Conservation (phyloP, 208 protist genomes). For the Acanthamoeba royreba region DNA sequence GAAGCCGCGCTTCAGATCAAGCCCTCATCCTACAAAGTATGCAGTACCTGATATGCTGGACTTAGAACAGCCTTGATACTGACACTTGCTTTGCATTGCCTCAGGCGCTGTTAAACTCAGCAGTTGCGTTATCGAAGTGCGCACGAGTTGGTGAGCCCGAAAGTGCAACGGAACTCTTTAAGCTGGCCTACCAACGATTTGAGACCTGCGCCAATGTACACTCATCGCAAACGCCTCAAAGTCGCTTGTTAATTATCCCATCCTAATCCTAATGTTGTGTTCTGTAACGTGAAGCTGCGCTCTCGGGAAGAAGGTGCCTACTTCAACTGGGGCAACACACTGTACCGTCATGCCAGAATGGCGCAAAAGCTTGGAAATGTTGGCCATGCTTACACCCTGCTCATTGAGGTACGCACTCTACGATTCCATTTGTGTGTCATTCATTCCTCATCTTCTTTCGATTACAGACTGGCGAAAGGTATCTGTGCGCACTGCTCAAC, state of each 20-base stretch:
- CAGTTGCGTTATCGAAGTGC: not conserved
- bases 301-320: not conserved
- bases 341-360: not conserved
- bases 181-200: not conserved
- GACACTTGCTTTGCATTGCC: not conserved
- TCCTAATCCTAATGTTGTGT: too few species aligned
- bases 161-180: not conserved
- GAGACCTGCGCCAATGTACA: not conserved
- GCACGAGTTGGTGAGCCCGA: not conserved
- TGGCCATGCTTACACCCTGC: not conserved
- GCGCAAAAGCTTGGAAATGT: not conserved
- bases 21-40: conserved; percentile 34
- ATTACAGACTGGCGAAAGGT: not conserved
- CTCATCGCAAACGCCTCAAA: not conserved
- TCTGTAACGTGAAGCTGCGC: not conserved
- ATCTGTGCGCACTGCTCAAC: not conserved
- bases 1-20: not conserved
- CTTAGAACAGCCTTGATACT: too few species aligned
- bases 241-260: too few species aligned
- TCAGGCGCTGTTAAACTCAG: not conserved
- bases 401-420: not conserved
- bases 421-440: not conserved
- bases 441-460: not conserved
- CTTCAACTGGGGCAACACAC: conserved; percentile 40
- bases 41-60: too few species aligned